Evolutionary conservation across 257 asterid genomes (phyloP).

Genomic region (Capsicum pubescens): DNA sequence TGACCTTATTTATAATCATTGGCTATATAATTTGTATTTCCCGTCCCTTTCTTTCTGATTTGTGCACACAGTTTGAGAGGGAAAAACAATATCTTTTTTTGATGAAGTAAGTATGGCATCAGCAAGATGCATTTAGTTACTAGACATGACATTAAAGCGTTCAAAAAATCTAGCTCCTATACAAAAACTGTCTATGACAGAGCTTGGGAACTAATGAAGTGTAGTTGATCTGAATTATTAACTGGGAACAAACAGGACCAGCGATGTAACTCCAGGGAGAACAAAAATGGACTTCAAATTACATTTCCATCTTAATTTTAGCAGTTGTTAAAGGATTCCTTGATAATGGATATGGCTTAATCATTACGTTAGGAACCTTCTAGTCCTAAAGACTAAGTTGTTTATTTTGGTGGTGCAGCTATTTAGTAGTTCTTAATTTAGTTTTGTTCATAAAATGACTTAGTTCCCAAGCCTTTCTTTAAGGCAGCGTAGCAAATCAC

Average conservation of each 20-base stretch:
- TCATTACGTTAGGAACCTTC: slow-evolving; percentile 22
- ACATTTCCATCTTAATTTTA: slow-evolving; percentile 12
- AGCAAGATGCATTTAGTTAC: not conserved
- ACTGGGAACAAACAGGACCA: slow-evolving; percentile 19
- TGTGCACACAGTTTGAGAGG: not conserved
- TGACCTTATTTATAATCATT: not conserved
- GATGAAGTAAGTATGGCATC: not conserved
- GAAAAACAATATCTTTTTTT: not conserved
- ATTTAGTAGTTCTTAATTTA: not conserved
- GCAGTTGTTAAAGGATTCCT: not conserved
- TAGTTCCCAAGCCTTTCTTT: not conserved
- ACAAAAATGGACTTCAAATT: slow-evolving; percentile 10
- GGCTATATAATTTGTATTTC: not conserved
- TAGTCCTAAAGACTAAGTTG: slow-evolving; percentile 7
- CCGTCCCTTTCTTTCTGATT: not conserved
- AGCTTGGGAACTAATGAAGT: not conserved
- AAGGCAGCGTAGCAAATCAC: not conserved
- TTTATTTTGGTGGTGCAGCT: slow-evolving; percentile 11
- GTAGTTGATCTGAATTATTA: not conserved
- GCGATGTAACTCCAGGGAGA: not conserved
- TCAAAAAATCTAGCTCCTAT: not conserved
- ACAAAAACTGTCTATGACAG: not conserved
- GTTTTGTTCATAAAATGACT: not conserved
- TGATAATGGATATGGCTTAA: not conserved
- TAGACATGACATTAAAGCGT: not conserved